Base-by-base conservation (phyloP, 257 asterid species). In the Ehretia macrophylla region DNA sequence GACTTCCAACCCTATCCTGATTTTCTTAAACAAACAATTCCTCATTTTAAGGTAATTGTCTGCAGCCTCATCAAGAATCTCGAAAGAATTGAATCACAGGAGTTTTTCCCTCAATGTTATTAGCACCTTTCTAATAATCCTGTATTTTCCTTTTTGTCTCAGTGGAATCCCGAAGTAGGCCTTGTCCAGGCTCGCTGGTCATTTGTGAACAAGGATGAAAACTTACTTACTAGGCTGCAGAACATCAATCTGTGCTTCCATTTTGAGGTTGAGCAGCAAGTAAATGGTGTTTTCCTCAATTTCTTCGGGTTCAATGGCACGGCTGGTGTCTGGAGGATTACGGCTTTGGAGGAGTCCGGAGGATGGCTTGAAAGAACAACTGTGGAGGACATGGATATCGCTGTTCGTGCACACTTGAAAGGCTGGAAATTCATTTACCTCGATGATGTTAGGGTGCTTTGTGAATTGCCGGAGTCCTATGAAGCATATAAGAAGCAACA, bases 321-420 rank as follows among this genome's bases (percentile, higher is more conserved):
- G 0, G 95, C 98, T 8, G 98, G 98, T 5, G 96, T 90, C 14
- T 90, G 98, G 98, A 85, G 98, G 69, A 90, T 87, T 63, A 68
- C 85, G 77, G 95, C 98, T 32, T 73, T 90, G 55, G 96, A 90
- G 81, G 95, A 90, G 17, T 90, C 96, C 0, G 98, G 98, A 8
- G 98, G 98, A 0, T 90, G 98, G 98, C 95, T 90, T 4, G 98
- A 90, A 57, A 81, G 98, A 75, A 90, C 98, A 0, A 87, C 98
- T 0, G 98, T 90, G 0, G 98, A 90, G 78, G 97, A 90, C 73
- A 90, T 90, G 97, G 97, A 90, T 46, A 90, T 90, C 5, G 97
- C 97, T 0, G 93, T 90, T 49, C 72, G 97, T 16, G 97, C 97
- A 46, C 97, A 90, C 75, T 77, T 90, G 59, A 72, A 80, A 16